Base-by-base conservation (phyloP, 2,329 filamentous ascomycete genomes). In the Hypocreales sp. region DNA sequence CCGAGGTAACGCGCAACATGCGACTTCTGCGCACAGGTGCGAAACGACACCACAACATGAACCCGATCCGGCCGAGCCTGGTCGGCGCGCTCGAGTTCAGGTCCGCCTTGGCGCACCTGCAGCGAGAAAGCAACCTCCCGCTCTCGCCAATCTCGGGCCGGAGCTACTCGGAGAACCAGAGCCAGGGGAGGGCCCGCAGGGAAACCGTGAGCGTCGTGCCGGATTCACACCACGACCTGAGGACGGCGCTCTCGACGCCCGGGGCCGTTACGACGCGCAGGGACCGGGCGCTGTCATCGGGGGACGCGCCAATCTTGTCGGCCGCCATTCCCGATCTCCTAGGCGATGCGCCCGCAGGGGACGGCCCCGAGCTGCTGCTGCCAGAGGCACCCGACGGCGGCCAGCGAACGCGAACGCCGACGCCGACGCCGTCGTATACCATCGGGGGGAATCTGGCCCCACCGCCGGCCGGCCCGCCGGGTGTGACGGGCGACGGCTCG, bases 1-100 rank as follows among this genome's bases (percentile, higher is more conserved):
- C 83, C 13, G 86, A 95, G 50, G 71, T 98, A 46, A 77, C 79
- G 21, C 90, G 76, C 48, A 93, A 83, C 48, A 98, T 98, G 90
- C 79, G 87, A 31, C 65, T 95, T 16, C 74, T 73, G 38, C 71
- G 83, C 14, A 72, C 80, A 2, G 31, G 27, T 5, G 24, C 67
- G 73, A 35, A 72, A 78, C 38, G 77, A 76, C 37, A 83, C 82
- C 3, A 34, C 18, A 27, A 20, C 11, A 67, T 86, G 34, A 87
- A 76, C 6, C 79, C 84, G 0, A 94, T 98, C 35, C 69, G 90
- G 23, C 87, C 90, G 2, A 95, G 90, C 58, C 59, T 98, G 25
- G 78, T 98, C 4, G 90, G 90, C 23, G 90, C 82, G 7, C 61
- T 98, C 31, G 90, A 98, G 52, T 98, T 98, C 41, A 71, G 86